phyloP scores from a whole-genome alignment of 108 stramenopile species.

The Licmophora abbreviata region DNA sequence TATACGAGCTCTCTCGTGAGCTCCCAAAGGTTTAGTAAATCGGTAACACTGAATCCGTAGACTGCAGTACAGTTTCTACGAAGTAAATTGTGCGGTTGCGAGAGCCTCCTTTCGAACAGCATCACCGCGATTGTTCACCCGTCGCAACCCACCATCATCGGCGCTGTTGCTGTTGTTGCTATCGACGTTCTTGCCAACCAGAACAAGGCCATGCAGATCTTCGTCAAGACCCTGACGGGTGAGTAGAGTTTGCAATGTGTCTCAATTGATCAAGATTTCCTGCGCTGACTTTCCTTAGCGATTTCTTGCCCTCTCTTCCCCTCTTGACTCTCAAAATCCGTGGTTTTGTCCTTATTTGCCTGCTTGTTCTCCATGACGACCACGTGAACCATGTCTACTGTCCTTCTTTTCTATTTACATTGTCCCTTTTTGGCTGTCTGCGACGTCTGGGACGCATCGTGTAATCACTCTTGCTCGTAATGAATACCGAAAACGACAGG shows the following conservation, averaged over 20 bases:
- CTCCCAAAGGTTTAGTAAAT: constrained; percentile 1
- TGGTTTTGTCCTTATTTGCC: background rate
- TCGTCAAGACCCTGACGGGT: constrained; percentile 95
- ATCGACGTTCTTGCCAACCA: no score
- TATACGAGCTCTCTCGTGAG: background rate
- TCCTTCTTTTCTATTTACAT: background rate
- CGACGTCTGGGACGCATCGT: constrained; percentile 9
- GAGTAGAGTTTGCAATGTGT: constrained; percentile 26
- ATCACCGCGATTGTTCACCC: no score
- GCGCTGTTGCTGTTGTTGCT: no score
- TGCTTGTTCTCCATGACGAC: background rate
- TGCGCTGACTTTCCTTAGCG: background rate
- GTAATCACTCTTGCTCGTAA: background rate
- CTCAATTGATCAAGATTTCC: background rate
- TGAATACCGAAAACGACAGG: constrained; percentile 24
- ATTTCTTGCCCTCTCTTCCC: background rate
- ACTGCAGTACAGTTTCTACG: no score
- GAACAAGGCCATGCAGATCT: constrained; percentile 56
- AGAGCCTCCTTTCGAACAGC: no score
- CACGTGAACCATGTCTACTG: constrained; percentile 1
- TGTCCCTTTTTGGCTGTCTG: background rate
- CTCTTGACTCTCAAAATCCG: background rate
- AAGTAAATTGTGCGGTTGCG: no score
- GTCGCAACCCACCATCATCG: no score
- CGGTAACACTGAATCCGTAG: no score